Base-by-base conservation (phyloP, 1,284 basidiomycete genomes). In the Paramarasmius palmivorus region DNA sequence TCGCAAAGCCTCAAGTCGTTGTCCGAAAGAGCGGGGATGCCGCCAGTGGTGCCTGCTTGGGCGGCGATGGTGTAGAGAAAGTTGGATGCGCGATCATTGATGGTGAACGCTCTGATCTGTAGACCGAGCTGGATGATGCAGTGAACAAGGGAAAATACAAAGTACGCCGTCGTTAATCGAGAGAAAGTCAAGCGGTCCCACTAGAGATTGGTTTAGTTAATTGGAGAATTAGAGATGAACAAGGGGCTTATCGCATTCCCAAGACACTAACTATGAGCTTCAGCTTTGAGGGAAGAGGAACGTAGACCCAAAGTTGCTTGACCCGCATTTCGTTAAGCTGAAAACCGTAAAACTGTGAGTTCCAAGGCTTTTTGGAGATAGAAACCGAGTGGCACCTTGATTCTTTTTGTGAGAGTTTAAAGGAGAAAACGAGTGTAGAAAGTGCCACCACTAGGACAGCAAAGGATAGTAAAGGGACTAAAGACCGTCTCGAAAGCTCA, bases 171-270 rank as follows among this genome's bases (percentile, higher is more conserved):
- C 34, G 87, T 85, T 51, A 88, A 73, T 49, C 76, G 77, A 50
- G 88, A 87, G 65, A 84, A 81, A 23, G 86, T 85, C 59, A 90
- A 72, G 53, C 86, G 81, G 51, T 82, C 75, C 84, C 84, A 88
- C 89, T 91, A 56, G 57, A 58, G 59, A 57, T 53, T 58, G 40
- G 32, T 49, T 50, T 46, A 35, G 45, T 57, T 39, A 17, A 38
- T 17, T 44, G 2, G 35, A 36, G 10, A n/a, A 45, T 20, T 9
- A 49, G 29, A 50, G 4, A 9, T 41, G 26, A 36, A 36, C n/a
- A 7, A 1, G 35, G 46, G 10, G 38, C 39, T 40, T 34, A 38
- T 32, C 29, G 29, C 29, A 32, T 32, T 32, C 29, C 29, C 29
- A 32, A 32, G 29, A 22, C 38, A 73, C 81, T 69, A 63, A 86